Evolutionary conservation across 2,329 filamentous ascomycete species (phyloP).

Genomic region (Colletotrichum destructivum): DNA sequence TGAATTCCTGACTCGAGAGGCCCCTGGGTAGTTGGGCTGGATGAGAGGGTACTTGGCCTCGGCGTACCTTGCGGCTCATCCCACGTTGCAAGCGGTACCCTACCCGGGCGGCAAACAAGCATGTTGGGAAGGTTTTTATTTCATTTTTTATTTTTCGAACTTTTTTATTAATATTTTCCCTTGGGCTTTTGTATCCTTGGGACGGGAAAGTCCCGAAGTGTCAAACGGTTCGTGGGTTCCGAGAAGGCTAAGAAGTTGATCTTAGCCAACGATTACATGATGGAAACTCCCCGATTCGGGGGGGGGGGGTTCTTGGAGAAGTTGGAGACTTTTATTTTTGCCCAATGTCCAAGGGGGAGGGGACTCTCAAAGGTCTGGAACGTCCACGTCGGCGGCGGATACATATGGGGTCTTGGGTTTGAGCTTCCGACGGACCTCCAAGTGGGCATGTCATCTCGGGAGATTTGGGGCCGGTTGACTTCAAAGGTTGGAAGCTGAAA

Average conservation of each 20-base stretch:
- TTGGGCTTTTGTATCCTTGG: background rate
- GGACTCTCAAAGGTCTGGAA: constrained; percentile 4
- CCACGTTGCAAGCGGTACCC: constrained; percentile 2
- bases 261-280: constrained; percentile 38
- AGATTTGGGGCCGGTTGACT: background rate
- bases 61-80: constrained; percentile 28
- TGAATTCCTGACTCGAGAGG: constrained; percentile 11
- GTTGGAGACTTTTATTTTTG: constrained; percentile 2
- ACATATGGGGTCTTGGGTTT: background rate
- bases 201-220: constrained; percentile 8
- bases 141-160: background rate
- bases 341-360: background rate
- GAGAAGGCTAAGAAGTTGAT: constrained; percentile 24
- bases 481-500: background rate
- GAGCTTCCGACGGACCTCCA: background rate
- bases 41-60: background rate
- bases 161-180: background rate
- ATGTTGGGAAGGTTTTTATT: background rate
- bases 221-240: background rate
- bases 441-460: background rate
- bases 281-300: constrained; percentile 7
- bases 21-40: background rate
- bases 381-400: background rate
- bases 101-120: background rate
- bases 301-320: constrained; percentile 4